A percentile compares a stretch with the other conserved stretches of the same genome.
These are phyloP conservation scores for Penicillium psychrosexuale DNA, from an alignment of 2,329 filamentous ascomycete species.

Conservation along the genomic window DNA sequence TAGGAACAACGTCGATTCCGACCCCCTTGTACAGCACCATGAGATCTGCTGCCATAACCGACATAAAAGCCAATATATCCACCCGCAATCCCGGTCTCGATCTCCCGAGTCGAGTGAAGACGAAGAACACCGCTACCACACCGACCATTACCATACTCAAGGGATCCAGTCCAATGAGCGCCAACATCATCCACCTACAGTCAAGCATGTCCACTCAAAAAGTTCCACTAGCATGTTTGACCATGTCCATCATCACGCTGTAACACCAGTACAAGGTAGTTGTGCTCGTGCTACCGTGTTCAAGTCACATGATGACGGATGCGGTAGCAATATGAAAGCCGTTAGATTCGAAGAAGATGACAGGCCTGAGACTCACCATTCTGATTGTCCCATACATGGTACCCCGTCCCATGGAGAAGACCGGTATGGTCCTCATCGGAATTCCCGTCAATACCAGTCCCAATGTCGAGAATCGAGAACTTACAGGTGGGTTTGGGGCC, in stretches of 20 bases:
- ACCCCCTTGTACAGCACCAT: background rate
- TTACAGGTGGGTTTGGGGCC: constrained; percentile 1
- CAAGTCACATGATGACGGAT: background rate
- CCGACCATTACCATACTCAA: background rate
- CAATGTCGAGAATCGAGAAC: background rate
- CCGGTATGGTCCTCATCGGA: no score
- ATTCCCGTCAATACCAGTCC: background rate
- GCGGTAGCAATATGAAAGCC: background rate
- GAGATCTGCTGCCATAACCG: background rate
- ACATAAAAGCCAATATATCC: background rate
- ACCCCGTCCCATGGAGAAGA: background rate
- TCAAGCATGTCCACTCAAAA: background rate
- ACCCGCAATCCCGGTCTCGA: background rate
- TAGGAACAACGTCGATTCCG: background rate
- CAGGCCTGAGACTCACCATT: background rate
- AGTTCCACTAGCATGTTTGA: background rate
- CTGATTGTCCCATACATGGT: background rate
- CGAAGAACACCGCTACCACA: background rate
- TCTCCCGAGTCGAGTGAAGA: background rate
- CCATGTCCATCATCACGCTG: background rate
- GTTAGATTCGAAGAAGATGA: background rate
- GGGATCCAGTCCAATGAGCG: background rate
- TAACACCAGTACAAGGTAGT: background rate
- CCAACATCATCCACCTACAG: background rate
- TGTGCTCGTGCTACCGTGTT: background rate